Percentiles rank a stretch among this genome's conserved stretches.
These are phyloP conservation scores for Chenopodium quinoa DNA, from an alignment of 148 eudicot genomes.

Conservation along the genomic window DNA sequence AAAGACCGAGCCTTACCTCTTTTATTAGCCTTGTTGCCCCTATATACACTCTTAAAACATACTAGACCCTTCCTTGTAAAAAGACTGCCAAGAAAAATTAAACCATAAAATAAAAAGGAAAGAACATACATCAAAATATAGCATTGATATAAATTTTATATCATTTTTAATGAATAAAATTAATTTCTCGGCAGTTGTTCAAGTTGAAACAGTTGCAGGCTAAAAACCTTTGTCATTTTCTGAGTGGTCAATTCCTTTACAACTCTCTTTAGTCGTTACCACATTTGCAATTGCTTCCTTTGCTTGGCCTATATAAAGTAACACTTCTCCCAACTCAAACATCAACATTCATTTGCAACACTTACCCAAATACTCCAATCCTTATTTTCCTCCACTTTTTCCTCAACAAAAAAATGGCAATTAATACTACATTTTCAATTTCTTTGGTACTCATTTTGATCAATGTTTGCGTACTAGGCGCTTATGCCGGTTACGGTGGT, in stretches of 20 bases:
- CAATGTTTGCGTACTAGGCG: conserved; percentile 27
- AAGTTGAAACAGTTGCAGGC: conserved; percentile 18
- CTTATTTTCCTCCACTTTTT: too few species aligned
- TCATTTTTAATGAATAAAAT: too few species aligned
- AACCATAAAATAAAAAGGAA: neutral
- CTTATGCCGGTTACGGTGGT: conserved; percentile 41
- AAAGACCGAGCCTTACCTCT: too few species aligned
- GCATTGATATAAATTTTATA: too few species aligned
- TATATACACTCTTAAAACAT: too few species aligned
- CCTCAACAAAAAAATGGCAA: conserved; percentile 23
- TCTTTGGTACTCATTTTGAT: conserved; percentile 34
- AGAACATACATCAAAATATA: neutral
- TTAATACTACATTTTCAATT: conserved; percentile 21
- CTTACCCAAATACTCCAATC: neutral
- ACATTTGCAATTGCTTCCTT: neutral
- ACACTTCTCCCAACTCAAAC: neutral
- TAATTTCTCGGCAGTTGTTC: neutral
- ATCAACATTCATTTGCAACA: conserved; percentile 3
- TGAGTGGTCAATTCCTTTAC: conserved; percentile 21
- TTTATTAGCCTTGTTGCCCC: too few species aligned
- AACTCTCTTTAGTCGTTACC: conserved; percentile 13
- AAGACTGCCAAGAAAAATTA: neutral
- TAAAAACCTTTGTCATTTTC: conserved; percentile 8
- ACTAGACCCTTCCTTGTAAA: neutral
- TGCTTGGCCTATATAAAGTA: conserved; percentile 23